Evolutionary conservation across 2,329 filamentous ascomycete genomes (phyloP).

Genomic region (Dothideomycetes sp.): DNA sequence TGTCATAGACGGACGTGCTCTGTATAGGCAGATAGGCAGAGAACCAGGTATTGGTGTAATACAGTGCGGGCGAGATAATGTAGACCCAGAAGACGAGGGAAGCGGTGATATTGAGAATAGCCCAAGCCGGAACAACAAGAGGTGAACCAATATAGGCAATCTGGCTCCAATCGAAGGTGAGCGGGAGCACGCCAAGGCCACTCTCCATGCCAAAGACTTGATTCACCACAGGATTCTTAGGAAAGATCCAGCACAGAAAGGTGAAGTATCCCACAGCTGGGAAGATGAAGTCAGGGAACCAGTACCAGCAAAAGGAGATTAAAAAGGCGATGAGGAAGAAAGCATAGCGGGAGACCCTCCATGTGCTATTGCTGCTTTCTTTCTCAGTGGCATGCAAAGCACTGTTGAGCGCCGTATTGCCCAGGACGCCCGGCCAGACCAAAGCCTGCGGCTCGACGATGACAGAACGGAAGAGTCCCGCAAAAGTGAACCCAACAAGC

Average conservation of each 20-base stretch:
- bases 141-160: not conserved
- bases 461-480: not conserved
- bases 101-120: not conserved
- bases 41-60: not conserved
- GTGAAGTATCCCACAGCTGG: not conserved
- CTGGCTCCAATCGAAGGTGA: not conserved
- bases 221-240: not conserved
- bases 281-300: not conserved
- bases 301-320: not conserved
- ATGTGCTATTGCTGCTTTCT: not conserved
- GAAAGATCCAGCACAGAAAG: not conserved
- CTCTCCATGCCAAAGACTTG: not conserved
- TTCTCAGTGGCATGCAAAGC: not conserved
- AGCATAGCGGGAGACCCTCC: not conserved
- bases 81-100: not conserved
- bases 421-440: not conserved
- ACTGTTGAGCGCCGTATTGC: not conserved
- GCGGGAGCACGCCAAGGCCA: not conserved
- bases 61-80: not conserved
- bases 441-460: not conserved
- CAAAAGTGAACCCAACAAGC: not conserved
- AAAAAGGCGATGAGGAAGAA: not conserved
- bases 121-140: not conserved
- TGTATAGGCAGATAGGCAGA: conserved; percentile 1
- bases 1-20: not conserved